These are phyloP conservation scores for Wolfiporia cocos DNA, from an alignment of 1,284 basidiomycete genomes.

Conservation along the genomic window DNA sequence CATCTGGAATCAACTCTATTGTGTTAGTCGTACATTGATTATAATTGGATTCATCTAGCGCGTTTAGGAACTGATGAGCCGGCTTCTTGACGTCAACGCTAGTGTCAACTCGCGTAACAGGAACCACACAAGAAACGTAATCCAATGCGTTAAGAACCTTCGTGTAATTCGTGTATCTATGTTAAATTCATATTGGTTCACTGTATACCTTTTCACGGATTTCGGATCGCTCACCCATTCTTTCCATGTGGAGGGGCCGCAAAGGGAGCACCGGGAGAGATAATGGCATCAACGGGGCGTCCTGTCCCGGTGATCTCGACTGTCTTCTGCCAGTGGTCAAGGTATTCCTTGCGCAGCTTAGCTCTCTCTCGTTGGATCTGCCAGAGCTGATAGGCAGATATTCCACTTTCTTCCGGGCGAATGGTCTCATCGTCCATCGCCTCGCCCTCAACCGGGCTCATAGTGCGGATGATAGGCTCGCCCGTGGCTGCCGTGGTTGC, in stretches of 20 bases:
- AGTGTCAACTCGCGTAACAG: slow-evolving; percentile 34
- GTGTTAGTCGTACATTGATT: slow-evolving; percentile 33
- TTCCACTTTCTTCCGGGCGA: not conserved
- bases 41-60: slow-evolving; percentile 35
- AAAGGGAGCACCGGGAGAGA: slow-evolving; percentile 30
- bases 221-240: slow-evolving; percentile 22
- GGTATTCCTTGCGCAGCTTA: slow-evolving; percentile 33
- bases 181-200: not conserved
- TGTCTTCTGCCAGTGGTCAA: slow-evolving; percentile 43
- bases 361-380: slow-evolving; percentile 35
- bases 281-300: slow-evolving; percentile 40
- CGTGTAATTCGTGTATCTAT: slow-evolving; percentile 19
- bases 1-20: not conserved
- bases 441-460: slow-evolving; percentile 34
- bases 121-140: slow-evolving; percentile 39
- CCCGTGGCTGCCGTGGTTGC: slow-evolving; percentile 30
- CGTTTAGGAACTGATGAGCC: slow-evolving; percentile 28
- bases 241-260: slow-evolving; percentile 32
- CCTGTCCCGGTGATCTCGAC: slow-evolving; percentile 34
- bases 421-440: not conserved
- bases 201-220: not conserved
- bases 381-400: slow-evolving; percentile 34
- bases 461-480: slow-evolving; percentile 54
- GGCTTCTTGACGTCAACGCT: slow-evolving; percentile 24
- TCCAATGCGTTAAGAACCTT: slow-evolving; percentile 29